Evolutionary conservation across 495 filamentous ascomycete species (phyloP), one percentile per base, ranked within the genome.

Genomic region (Hyphodiscus hymeniophilus): DNA sequence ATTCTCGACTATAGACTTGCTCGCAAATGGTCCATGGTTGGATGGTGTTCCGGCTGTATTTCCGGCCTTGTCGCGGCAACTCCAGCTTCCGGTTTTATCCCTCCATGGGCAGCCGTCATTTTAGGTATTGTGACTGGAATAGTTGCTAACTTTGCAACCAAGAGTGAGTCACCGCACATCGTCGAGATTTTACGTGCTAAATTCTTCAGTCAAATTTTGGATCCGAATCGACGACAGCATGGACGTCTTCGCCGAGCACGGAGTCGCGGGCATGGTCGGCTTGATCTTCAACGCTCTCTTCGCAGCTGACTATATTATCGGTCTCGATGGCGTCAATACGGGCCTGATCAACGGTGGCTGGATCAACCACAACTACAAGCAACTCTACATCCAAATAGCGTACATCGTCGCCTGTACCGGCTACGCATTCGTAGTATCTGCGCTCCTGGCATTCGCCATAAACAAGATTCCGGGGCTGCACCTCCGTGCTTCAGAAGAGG

Each of bases 221-320:
- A 75, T 98, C 61, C 75, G 80, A 56, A 95, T 98, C 56, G 92
- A 98, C 65, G 92, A 98, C 68, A 82, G 87, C 33, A 87, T 98
- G 80, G 92, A 98, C 68, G 88, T 98, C 56, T 92, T 97, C 69
- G 91, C 92, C 58, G 94, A 97, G 73, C 92, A 98, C 81, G 90
- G 84, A 47, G 73, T 98, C 57, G 89, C 90, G 41, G 92, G 92
- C 48, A 94, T 96, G 53, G 70, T 97, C 58, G 92, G 92, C 30
- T 80, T 97, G 23, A 56, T 95, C 47, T 90, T 92, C 78, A 97
- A 97, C 70, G 94, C 75, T 28, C 66, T 98, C 52, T 95, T 98
- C 70, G 87, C 75, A 24, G 84, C 89, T 38, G 76, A 76, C 64
- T 87, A 88, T 71, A 88, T 98, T 60, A 89, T 95, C 60, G 88